Evolutionary conservation across 2,329 filamentous ascomycete species (phyloP).

Genomic region (Pseudogymnoascus destructans): DNA sequence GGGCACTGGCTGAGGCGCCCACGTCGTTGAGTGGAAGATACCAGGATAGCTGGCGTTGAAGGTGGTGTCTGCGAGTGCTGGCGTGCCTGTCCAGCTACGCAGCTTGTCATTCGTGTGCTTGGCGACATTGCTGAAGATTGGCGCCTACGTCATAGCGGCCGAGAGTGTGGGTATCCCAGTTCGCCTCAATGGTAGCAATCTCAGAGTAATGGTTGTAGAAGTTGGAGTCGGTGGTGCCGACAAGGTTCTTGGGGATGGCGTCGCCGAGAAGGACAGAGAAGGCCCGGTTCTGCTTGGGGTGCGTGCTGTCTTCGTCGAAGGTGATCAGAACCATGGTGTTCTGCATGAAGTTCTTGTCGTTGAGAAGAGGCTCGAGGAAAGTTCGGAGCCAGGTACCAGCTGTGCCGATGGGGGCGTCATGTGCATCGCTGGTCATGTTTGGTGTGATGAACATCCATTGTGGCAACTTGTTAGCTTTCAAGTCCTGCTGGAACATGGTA

Average conservation of each 20-base stretch:
- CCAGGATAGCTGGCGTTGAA: slow-evolving; percentile 35
- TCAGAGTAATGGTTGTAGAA: slow-evolving; percentile 65
- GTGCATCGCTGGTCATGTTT: slow-evolving; percentile 65
- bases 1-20: slow-evolving; percentile 26
- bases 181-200: slow-evolving; percentile 52
- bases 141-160: slow-evolving; percentile 61
- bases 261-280: slow-evolving; percentile 62
- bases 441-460: slow-evolving; percentile 62
- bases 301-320: slow-evolving; percentile 68
- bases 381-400: slow-evolving; percentile 54
- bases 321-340: slow-evolving; percentile 64
- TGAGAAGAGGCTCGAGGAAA: slow-evolving; percentile 59
- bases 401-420: slow-evolving; percentile 57
- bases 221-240: slow-evolving; percentile 53
- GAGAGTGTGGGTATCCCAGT: slow-evolving; percentile 57
- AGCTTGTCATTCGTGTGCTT: slow-evolving; percentile 43
- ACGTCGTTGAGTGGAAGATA: slow-evolving; percentile 24
- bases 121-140: slow-evolving; percentile 53
- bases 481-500: slow-evolving; percentile 53
- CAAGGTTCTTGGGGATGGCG: slow-evolving; percentile 49
- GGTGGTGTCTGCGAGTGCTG: slow-evolving; percentile 27
- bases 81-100: slow-evolving; percentile 19
- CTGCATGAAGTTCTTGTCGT: slow-evolving; percentile 58
- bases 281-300: slow-evolving; percentile 53
- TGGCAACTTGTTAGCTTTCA: slow-evolving; percentile 48